Percentiles rank a stretch among this genome's conserved stretches.
Evolutionary conservation across 2,329 filamentous ascomycete genomes (phyloP).

Genomic region (Penicillium sp.): DNA sequence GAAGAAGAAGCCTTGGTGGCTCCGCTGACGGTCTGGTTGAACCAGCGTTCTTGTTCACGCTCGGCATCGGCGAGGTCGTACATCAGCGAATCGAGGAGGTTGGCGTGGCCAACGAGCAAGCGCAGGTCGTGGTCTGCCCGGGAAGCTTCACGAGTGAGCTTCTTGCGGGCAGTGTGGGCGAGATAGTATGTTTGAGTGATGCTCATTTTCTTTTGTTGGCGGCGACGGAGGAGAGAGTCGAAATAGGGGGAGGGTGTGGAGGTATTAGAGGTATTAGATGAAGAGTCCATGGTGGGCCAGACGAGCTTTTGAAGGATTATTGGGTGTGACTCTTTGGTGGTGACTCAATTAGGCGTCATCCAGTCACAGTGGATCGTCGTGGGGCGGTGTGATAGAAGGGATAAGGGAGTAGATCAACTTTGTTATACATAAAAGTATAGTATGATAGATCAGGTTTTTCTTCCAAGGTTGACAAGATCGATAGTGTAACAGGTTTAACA

Average conservation of each 20-base stretch:
- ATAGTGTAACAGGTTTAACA: neutral
- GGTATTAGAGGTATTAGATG: conserved; percentile 16
- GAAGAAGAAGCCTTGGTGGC: conserved; percentile 52
- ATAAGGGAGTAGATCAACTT: neutral
- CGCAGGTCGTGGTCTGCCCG: conserved; percentile 91
- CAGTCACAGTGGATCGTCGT: conserved; percentile 24
- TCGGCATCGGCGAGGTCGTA: conserved; percentile 86
- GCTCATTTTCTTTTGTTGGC: conserved; percentile 81
- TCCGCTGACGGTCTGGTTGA: conserved; percentile 89
- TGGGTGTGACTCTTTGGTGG: conserved; percentile 30
- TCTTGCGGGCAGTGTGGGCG: conserved; percentile 90
- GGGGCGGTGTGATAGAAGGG: conserved; percentile 28
- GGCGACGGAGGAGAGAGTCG: conserved; percentile 38
- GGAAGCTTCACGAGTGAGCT: conserved; percentile 90
- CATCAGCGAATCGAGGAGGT: conserved; percentile 96
- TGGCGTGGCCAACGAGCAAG: conserved; percentile 94
- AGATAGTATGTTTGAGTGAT: conserved; percentile 98
- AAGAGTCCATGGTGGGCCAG: conserved; percentile 26
- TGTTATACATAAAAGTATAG: neutral
- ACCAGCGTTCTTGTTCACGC: conserved; percentile 94
- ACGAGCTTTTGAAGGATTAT: conserved; percentile 28
- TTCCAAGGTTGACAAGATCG: neutral
- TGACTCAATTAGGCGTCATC: conserved; percentile 32
- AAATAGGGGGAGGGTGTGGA: conserved; percentile 40
- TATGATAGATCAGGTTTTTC: conserved; percentile 4